Percentiles rank a stretch among this genome's conserved stretches.
Conservation (phyloP, 2,329 filamentous ascomycete genomes). For the Fusarium sacchari region DNA sequence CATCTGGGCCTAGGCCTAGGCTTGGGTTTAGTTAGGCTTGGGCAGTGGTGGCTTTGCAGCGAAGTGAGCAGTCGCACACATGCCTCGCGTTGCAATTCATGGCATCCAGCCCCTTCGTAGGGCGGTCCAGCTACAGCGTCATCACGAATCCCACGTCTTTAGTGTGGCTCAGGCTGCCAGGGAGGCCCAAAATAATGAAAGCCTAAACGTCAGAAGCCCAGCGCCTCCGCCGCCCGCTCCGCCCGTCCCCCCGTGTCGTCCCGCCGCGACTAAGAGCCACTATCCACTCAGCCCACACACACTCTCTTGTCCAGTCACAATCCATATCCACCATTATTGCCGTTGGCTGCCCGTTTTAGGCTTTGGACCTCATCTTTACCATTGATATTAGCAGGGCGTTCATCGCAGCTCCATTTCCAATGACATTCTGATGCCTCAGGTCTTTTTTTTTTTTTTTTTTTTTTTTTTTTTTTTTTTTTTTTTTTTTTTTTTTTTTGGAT, state of each 20-base stretch:
- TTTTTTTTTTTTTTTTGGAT: too few relatives aligned
- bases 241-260: constrained; percentile 36
- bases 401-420: constrained; percentile 36
- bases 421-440: constrained; percentile 29
- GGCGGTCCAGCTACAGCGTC: constrained; percentile 34
- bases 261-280: constrained; percentile 36
- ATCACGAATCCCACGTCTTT: constrained; percentile 25
- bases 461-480: too few relatives aligned
- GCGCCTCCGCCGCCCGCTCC: constrained; percentile 34
- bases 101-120: constrained; percentile 34
- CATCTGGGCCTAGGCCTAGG: constrained; percentile 28
- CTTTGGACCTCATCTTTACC: constrained; percentile 32
- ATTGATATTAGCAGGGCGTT: constrained; percentile 42
- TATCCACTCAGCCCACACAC: constrained; percentile 42
- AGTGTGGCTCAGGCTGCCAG: constrained; percentile 40
- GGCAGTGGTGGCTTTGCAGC: constrained; percentile 37
- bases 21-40: constrained; percentile 24
- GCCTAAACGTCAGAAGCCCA: constrained; percentile 33
- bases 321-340: constrained; percentile 35
- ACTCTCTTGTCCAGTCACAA: constrained; percentile 34
- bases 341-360: constrained; percentile 35
- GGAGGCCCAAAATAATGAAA: constrained; percentile 31
- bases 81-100: constrained; percentile 16
- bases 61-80: constrained; percentile 36
- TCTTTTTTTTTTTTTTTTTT: too few relatives aligned